Base-by-base conservation (phyloP, 1,284 basidiomycete species). In the Wolfiporia cocos region DNA sequence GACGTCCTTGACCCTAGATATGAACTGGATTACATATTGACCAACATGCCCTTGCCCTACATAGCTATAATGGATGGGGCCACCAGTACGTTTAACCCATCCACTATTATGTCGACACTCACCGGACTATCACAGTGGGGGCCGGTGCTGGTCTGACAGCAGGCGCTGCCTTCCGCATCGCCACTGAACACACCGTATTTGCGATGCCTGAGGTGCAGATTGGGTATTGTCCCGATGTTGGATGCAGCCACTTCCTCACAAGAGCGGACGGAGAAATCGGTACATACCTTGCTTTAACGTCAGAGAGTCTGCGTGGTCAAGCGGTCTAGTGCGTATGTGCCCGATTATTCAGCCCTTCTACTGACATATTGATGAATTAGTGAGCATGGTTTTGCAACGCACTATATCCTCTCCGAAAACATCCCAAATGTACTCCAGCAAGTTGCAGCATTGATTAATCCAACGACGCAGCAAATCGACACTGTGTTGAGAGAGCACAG, bases 191-290 rank as follows among this genome's bases (percentile, higher is more conserved):
- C 34, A 97, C 95, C 0, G 49, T 76, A 1, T 90, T 94, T 59
- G 88, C 93, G 14, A 99, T 99, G 95, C 96, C 96, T 26, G 93
- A 97, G 67, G 90, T 90, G 18, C 92, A 89, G 60, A 94, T 95
- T 51, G 92, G 89, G 31, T 88, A 86, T 54, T 83, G 73, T 54
- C 92, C 92, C 22, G 92, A 95, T 64, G 95, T 99, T 37, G 96
- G 96, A 28, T 88, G 87, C 32, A 93, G 81, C 53, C 88, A 86
- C 67, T 93, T 92, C 67, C 71, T 99, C 41, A 83, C 92, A 22
- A 79, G 86, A 52, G 68, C 98, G 43, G 96, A 99, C 60, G 96
- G 96, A 12, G 74, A 89, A 51, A 63, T 98, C 41, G 96, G 96
- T 31, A 87, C 90, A 15, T 99, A 96, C 70, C 78, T 99, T 42